Conservation (phyloP, 495 filamentous ascomycete species). For the Annulohypoxylon maeteangense region DNA sequence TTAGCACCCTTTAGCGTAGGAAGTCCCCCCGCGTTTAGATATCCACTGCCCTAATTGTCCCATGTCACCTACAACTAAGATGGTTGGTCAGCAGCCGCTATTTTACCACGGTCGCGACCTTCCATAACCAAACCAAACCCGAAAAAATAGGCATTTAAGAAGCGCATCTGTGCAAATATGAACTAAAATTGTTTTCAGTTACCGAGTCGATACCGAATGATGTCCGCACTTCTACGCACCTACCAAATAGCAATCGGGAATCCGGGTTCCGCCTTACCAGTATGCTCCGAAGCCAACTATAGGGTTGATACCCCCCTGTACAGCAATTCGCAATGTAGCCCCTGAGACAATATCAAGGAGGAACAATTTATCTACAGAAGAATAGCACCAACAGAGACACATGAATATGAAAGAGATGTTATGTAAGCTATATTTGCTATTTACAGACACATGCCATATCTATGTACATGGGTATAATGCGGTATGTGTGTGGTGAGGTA, state of each 20-base stretch:
- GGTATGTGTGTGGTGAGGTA: not conserved
- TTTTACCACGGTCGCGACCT: not conserved
- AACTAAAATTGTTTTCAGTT: not conserved
- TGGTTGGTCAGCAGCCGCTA: not conserved
- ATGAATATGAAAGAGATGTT: not conserved
- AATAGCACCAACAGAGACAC: not conserved
- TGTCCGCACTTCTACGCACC: not conserved
- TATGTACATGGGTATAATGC: conserved; percentile 5
- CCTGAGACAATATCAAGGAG: not conserved
- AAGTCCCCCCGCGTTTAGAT: not conserved
- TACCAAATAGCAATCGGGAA: not conserved
- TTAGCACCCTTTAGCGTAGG: not conserved
- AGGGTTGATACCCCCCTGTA: not conserved
- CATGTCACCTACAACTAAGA: not conserved
- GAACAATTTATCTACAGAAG: not conserved
- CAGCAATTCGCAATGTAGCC: not conserved
- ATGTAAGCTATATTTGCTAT: not conserved
- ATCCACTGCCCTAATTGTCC: not conserved
- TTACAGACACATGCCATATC: not conserved
- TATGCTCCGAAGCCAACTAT: not conserved
- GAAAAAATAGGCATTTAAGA: no score
- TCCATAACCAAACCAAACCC: not conserved
- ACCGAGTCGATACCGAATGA: not conserved
- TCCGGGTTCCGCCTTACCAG: not conserved
- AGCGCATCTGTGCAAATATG: no score